Base-by-base conservation (phyloP, 345 rosid species). In the Murraya paniculata region DNA sequence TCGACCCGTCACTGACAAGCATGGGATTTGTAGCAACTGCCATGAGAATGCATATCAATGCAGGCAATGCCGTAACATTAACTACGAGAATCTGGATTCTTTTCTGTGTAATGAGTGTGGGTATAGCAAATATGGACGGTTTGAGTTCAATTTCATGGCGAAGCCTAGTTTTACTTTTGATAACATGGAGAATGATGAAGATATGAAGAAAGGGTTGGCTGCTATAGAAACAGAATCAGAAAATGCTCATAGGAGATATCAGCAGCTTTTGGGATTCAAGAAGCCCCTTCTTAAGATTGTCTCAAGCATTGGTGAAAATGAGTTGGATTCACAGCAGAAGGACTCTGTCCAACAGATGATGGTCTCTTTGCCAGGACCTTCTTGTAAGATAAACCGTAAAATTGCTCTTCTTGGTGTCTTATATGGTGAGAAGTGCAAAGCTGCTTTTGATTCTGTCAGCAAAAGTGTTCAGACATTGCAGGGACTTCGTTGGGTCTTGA, bases 21-120 rank as follows among this genome's bases (percentile, higher is more conserved):
- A 96, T 86, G 99, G 99, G 74, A 92, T 92, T 83, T 96, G 99
- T 81, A 7, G 95, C 86, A 96, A 92, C 81, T 96, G 99, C 86
- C 99, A 96, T 80, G 99, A 96, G 87, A 96, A 96, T 89, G 98
- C 99, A 66, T 96, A 96, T 83, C 99, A 96, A 82, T 96, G 99
- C 91, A 89, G 99, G 88, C 98, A 96, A 83, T 96, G 99, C 80
- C 99, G 99, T 83, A 94, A 96, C 85, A 96, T 96, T 64, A 94
- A 96, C 82, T 96, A 96, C 73, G 99, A 96, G 80, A 96, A 92
- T 87, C 86, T 94, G 78, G 98, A 96, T 89, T 96, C 99, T 74
- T 96, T 94, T 84, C 90, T 96, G 70, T 96, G 99, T 87, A 96
- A 96, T 80, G 99, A 96, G 80, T 96, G 99, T 81, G 99, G 99